Evolutionary conservation across 2,329 filamentous ascomycete genomes (phyloP), one percentile per base, ranked within the genome.

Genomic region (Thelonectria olida): DNA sequence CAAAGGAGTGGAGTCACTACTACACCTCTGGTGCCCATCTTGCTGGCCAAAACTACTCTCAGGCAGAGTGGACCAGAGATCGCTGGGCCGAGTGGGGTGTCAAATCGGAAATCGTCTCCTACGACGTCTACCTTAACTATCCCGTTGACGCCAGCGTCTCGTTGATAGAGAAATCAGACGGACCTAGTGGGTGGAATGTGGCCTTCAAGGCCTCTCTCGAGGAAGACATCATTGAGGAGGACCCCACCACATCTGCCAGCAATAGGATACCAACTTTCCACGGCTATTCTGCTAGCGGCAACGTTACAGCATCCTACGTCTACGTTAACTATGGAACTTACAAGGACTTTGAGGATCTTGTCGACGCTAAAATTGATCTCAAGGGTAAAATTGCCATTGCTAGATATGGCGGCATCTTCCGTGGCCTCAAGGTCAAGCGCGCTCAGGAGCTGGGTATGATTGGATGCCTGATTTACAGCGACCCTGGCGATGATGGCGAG

Each of bases 251-350:
- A 17, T 85, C 88, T 20, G 81, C 93, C 45, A 78, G 85, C 9
- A 85, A 93, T 70, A 84, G 92, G 27, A 85, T 98, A 22, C 93
- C 95, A 1, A 95, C 91, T 0, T 98, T 98, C 80, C 95, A 98
- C 73, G 96, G 95, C 54, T 98, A 97, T 77, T 97, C 93, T 4
- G 93, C 93, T 5, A 94, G 84, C 62, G 95, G 95, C 25, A 97
- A 98, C 75, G 95, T 96, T 48, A 97, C 95, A 0, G 93, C 88
- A 3, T 86, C 88, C 13, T 96, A 92, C 67, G 92, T 97, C 28
- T 98, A 90, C 72, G 93, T 92, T 74, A 97, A 97, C 77, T 97
- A 96, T 72, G 95, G 94, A 53, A 96, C 92, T 1, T 96, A 90
- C 73, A 80, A 85, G 65, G 95, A 98, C 74, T 98, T 90, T 67